Evolutionary conservation across 2,329 filamentous ascomycete genomes (phyloP).

Genomic region (Pleomassaria siparia): DNA sequence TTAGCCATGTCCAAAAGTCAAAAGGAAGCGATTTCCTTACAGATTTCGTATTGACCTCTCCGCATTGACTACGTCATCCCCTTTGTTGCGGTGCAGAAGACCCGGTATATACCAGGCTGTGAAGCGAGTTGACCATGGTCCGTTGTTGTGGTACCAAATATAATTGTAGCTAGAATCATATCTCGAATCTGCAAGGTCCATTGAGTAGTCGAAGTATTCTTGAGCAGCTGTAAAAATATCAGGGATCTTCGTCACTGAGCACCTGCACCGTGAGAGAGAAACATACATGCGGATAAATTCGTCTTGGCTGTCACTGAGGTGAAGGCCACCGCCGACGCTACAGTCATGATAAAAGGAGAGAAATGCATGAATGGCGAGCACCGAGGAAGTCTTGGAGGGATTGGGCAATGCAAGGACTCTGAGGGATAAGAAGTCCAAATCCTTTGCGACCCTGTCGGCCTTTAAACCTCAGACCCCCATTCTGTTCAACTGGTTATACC

Average conservation of each 20-base stretch:
- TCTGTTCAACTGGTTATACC: too few relatives aligned
- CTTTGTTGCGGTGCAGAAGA: conserved; percentile 40
- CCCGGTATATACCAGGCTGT: conserved; percentile 48
- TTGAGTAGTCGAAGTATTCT: conserved; percentile 42
- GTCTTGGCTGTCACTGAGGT: conserved; percentile 1
- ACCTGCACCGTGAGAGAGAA: background rate
- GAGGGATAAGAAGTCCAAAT: too few relatives aligned
- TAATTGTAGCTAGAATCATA: conserved; percentile 49
- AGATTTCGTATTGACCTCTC: conserved; percentile 12
- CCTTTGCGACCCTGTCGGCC: too few relatives aligned
- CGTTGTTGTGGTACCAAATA: conserved; percentile 47
- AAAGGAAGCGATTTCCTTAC: background rate
- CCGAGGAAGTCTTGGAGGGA: too few relatives aligned
- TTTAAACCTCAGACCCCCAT: too few relatives aligned
- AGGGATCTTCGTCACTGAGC: background rate
- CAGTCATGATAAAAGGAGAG: background rate
- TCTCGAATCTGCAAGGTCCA: conserved; percentile 43
- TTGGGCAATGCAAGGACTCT: too few relatives aligned
- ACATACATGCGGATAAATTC: background rate
- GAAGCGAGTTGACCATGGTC: conserved; percentile 48
- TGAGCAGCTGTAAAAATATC: conserved; percentile 1
- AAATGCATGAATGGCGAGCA: background rate
- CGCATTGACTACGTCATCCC: conserved; percentile 40
- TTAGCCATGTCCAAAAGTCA: conserved; percentile 23
- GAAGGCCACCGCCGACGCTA: background rate